These are phyloP conservation scores for Beverwykella pulmonaria DNA, from an alignment of 495 filamentous ascomycete genomes.

Conservation along the genomic window DNA sequence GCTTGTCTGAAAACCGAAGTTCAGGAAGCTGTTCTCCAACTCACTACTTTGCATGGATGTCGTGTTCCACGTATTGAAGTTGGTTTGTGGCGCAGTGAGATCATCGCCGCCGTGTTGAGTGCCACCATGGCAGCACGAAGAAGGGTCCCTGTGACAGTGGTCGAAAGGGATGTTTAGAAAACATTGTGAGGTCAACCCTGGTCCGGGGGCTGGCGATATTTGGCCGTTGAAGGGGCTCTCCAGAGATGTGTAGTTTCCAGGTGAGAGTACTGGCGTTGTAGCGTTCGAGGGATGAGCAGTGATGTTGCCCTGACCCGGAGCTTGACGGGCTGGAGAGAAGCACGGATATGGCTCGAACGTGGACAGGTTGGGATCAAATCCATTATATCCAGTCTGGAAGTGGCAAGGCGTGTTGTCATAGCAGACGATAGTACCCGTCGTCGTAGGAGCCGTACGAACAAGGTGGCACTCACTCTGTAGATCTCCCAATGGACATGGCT, in stretches of 20 bases:
- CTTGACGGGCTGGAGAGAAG: constrained; percentile 7
- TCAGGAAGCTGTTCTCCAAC: constrained; percentile 5
- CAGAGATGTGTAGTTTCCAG: constrained; percentile 21
- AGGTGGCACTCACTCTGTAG: constrained; percentile 24
- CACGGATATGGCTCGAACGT: constrained; percentile 17
- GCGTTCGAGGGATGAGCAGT: constrained; percentile 11
- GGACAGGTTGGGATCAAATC: constrained; percentile 8
- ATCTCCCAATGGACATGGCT: constrained; percentile 30
- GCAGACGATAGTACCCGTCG: constrained; percentile 28
- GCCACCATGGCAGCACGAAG: constrained; percentile 24
- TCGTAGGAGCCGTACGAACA: constrained; percentile 18
- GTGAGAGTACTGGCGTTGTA: constrained; percentile 23
- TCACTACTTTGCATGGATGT: constrained; percentile 8
- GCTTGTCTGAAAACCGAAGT: constrained; percentile 13
- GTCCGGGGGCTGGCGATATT: constrained; percentile 1
- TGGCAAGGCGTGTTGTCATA: constrained; percentile 27
- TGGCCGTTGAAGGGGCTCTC: constrained; percentile 10
- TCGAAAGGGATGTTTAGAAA: constrained; percentile 23
- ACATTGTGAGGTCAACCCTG: background rate
- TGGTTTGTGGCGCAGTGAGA: background rate
- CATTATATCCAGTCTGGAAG: constrained; percentile 20
- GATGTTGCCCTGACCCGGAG: constrained; percentile 6
- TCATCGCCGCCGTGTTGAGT: constrained; percentile 8
- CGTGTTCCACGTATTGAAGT: constrained; percentile 18
- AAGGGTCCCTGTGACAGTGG: constrained; percentile 28